Evolutionary conservation across 1,284 basidiomycete species (phyloP).

Genomic region (Ustilago sp.): DNA sequence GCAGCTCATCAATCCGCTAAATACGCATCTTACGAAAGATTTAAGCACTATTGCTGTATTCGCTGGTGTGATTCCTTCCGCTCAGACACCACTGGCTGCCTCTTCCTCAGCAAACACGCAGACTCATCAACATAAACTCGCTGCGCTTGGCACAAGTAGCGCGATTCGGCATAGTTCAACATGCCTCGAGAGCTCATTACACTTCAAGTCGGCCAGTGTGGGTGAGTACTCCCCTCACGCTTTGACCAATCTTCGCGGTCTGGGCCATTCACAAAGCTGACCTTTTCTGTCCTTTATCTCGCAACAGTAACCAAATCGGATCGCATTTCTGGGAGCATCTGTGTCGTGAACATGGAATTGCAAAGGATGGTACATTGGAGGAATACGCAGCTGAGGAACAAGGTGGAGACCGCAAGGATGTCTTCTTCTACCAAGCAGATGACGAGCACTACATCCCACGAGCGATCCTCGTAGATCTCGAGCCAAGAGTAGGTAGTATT

Average conservation of each 20-base stretch:
- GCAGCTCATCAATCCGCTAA: not conserved
- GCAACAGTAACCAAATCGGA: conserved; percentile 64
- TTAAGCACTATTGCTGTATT: not conserved
- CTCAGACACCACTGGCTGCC: not conserved
- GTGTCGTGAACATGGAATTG: conserved; percentile 68
- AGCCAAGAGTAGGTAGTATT: conserved; percentile 81
- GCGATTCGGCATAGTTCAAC: not conserved
- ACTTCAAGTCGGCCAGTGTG: conserved; percentile 68
- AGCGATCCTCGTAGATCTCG: conserved; percentile 95
- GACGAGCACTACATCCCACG: conserved; percentile 99
- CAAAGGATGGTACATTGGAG: conserved; percentile 67
- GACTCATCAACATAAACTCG: not conserved
- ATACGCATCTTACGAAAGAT: not conserved
- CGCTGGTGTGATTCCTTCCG: not conserved
- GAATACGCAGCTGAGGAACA: conserved; percentile 64
- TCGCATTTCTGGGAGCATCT: conserved; percentile 70
- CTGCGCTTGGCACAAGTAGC: not conserved
- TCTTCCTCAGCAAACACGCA: not conserved
- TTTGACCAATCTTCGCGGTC: not conserved
- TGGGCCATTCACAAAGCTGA: conserved; percentile 5
- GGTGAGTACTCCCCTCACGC: conserved; percentile 22
- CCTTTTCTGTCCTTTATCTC: not conserved
- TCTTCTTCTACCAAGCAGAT: conserved; percentile 99
- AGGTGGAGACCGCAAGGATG: conserved; percentile 87
- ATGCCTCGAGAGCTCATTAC: conserved; percentile 69